Evolutionary conservation across 768 basidiomycete genomes (phyloP), one percentile per base, ranked within the genome.

Genomic region (Leccinum fibrillosum): DNA sequence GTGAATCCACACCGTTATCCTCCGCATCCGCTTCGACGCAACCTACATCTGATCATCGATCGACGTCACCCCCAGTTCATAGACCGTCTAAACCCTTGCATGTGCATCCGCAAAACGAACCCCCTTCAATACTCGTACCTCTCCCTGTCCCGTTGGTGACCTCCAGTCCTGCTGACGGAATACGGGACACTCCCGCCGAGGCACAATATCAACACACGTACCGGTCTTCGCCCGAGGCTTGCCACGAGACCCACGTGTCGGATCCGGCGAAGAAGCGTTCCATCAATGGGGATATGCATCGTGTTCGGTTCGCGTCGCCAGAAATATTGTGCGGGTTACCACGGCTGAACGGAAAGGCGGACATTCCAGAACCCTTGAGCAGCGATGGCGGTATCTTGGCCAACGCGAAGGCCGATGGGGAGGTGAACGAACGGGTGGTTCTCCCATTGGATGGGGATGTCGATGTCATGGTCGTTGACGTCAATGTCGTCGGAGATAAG

Each of bases 221-320:
- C 44, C 28, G 49, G 11, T 62, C 62, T 10, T 61, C 69, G 1
- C 63, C 68, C 4, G 60, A 66, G 11, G 39, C 39, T 42, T 55
- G 12, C 44, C 10, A n/a, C 35, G 39, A 12, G 58, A 59, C 13
- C n/a, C 49, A 25, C 37, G 17, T 13, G 6, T 28, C 21, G 17
- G 60, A 65, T 28, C 25, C 19, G 19, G 69, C 69, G 23, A 61
- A 52, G 56, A 58, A 28, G 44, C 58, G 44, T 4, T n/a, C 56
- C 17, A 8, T 37, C 10, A 59, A 53, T 30, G 70, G 58, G 23
- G 69, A 70, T 37, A 15, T 32, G 2, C 34, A 66, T 52, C 66
- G 58, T 1, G 74, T 73, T 49, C 62, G 72, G 30, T 74, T 73
- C 32, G 65, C 64, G 3, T 73, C 74, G 3, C 74, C 74, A 3